phyloP scores from a whole-genome alignment of 2,329 filamentous ascomycete genomes.

The Colletotrichum paranaense region DNA sequence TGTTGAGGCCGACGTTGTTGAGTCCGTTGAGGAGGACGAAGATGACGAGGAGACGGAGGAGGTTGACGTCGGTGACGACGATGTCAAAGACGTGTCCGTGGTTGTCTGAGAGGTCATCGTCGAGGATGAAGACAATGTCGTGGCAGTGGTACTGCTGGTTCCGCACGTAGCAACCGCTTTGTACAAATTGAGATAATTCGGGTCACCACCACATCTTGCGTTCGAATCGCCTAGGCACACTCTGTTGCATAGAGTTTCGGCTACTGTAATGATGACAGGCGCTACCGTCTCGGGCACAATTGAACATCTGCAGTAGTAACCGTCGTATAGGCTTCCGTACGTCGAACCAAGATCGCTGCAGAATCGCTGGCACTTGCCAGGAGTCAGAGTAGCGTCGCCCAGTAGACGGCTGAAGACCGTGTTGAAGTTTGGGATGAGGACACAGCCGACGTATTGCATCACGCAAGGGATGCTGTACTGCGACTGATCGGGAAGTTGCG shows the following conservation, averaged over 20 bases:
- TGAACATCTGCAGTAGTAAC: too few species aligned
- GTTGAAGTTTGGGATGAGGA: not conserved
- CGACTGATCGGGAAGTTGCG: not conserved
- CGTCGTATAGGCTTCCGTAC: too few species aligned
- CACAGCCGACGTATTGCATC: not conserved
- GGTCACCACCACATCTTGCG: too few species aligned
- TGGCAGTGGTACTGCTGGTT: not conserved
- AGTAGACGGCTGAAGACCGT: not conserved
- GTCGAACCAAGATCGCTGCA: not conserved
- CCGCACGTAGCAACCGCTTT: not conserved
- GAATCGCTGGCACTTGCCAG: not conserved
- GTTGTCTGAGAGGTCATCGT: too few species aligned
- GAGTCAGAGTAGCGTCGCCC: not conserved
- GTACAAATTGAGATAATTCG: too few species aligned
- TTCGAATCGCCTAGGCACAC: too few species aligned
- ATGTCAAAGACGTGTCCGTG: too few species aligned
- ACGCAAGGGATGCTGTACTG: not conserved
- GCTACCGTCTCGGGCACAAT: too few species aligned
- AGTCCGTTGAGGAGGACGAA: not conserved
- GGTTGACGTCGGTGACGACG: not conserved
- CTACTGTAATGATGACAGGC: too few species aligned
- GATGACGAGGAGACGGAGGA: too few species aligned
- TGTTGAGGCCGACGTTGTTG: not conserved
- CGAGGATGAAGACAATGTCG: not conserved
- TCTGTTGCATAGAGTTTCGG: too few species aligned